Base-by-base conservation (phyloP, 768 basidiomycete genomes). In the Leccinum subgranulosum region DNA sequence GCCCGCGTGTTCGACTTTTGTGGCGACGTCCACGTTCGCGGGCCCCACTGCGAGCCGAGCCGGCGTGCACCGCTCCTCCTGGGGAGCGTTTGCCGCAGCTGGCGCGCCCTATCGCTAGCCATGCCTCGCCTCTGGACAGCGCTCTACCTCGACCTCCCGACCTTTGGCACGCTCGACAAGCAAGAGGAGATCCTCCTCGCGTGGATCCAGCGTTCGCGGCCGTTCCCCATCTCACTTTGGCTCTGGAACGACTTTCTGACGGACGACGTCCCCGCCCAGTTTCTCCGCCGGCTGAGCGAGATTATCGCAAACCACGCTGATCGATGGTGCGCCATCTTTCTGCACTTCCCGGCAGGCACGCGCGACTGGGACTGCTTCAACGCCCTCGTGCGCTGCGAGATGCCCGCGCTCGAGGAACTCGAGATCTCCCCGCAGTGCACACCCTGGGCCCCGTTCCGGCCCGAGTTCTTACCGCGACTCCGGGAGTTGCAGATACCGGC, bases 221-320 rank as follows among this genome's bases (percentile, higher is more conserved):
- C 67, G 0, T 58, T 68, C 19, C 59, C 66, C 49, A 51, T 70
- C 50, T 64, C 69, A 0, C 23, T 72, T 1, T 70, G 69, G 70
- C 46, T 70, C 1, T 70, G 69, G 69, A 70, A 70, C 50, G 68
- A 70, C 58, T 72, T 70, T 59, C 57, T 72, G 60, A 68, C 70
- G 2, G 69, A 70, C 58, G 70, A 71, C 60, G 63, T 70, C 53
- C 69, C 69, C 14, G 54, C 63, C 1, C 1, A 49, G 14, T 67
- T 70, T 36, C 69, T 70, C 33, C 66, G 64, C 51, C 61, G 58
- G 2, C 63, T 70, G 14, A 66, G 56, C 45, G 31, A 33, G 9
- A 33, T 60, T 51, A 43, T 70, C 51, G 50, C 56, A 4, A 63
- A 69, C 28, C 55, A 63, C 19, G 66, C 69, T 7, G 68, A 70